Conservation (phyloP, 176 grass and related monocot species). For the Paspalum vaginatum region DNA sequence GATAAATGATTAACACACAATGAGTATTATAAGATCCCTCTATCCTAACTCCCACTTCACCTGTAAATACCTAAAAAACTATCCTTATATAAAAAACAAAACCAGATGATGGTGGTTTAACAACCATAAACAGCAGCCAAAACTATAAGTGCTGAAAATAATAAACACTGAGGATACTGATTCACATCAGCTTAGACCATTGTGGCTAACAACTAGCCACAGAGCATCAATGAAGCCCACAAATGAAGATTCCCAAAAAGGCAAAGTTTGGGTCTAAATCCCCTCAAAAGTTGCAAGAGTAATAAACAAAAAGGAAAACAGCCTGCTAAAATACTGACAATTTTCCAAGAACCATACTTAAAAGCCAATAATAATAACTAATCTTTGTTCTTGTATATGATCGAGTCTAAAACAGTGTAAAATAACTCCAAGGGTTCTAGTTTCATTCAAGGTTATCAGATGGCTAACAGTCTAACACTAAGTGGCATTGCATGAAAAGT, state of each 20-base stretch:
- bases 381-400: background rate
- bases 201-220: background rate
- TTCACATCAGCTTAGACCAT: background rate
- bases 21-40: slow-evolving; percentile 1
- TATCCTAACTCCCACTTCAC: background rate
- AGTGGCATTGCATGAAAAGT: background rate
- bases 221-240: background rate
- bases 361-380: background rate
- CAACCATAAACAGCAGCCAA: background rate
- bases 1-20: background rate
- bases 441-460: background rate
- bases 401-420: background rate
- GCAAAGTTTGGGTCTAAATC: background rate
- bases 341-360: background rate
- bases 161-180: background rate
- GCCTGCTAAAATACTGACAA: background rate
- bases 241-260: background rate
- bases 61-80: background rate
- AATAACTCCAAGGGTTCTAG: background rate
- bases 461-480: background rate
- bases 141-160: background rate
- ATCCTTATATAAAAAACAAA: background rate
- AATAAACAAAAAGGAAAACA: background rate
- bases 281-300: background rate
- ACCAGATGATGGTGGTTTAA: slow-evolving; percentile 1